These are phyloP conservation scores for Castanea mollissima DNA, from an alignment of 306 rosid species.

Conservation along the genomic window DNA sequence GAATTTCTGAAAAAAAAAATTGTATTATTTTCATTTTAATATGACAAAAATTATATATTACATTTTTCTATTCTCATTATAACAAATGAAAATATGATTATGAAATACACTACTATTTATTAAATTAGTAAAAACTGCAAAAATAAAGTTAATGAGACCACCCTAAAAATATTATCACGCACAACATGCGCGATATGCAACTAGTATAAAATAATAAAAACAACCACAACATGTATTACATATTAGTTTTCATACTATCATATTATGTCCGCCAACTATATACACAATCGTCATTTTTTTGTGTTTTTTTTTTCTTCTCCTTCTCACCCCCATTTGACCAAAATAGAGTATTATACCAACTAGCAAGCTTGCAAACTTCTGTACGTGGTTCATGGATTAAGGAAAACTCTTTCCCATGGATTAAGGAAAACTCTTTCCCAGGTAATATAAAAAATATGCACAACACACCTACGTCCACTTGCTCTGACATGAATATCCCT, in stretches of 20 bases:
- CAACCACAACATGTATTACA: background rate
- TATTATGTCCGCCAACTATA: background rate
- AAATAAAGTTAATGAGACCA: too few species aligned
- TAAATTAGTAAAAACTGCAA: too few species aligned
- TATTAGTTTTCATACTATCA: background rate
- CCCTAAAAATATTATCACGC: too few species aligned
- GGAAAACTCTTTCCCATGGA: background rate
- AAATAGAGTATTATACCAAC: background rate
- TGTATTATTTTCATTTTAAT: too few species aligned
- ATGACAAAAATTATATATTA: too few species aligned
- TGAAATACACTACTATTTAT: too few species aligned
- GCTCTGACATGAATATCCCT: background rate
- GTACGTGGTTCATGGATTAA: background rate
- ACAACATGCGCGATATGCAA: too few species aligned
- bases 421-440: background rate
- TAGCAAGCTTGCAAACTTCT: background rate
- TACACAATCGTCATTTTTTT: background rate
- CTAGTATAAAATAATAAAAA: background rate
- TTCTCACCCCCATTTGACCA: background rate
- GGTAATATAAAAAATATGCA: background rate
- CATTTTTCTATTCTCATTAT: too few species aligned
- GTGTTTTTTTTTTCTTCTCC: too few species aligned
- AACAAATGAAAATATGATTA: too few species aligned
- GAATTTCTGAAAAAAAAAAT: too few species aligned
- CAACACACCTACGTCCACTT: background rate